Base-by-base conservation (phyloP, 2,329 filamentous ascomycete species). In the Ascochyta pisi region DNA sequence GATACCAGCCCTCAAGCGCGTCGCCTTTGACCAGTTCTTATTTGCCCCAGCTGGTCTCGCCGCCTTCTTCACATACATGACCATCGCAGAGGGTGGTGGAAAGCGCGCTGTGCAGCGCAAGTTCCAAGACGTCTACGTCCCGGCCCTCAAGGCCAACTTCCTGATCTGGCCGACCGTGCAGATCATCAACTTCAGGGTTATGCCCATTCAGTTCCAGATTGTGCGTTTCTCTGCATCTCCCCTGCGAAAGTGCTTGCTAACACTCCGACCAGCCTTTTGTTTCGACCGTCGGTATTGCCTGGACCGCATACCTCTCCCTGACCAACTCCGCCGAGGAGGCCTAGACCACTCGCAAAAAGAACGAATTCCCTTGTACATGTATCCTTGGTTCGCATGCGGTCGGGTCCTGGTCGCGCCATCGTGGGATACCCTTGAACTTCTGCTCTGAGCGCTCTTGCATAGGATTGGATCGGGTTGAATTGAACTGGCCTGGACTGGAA, bases 41-140 rank as follows among this genome's bases (percentile, higher is more conserved):
- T 98, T 98, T 77, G 92, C 95, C 37, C 95, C 95, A 1, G 85
- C 95, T 63, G 92, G 91, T 79, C 85, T 99, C 53, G 90, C 85
- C 13, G 83, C 85, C 64, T 99, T 99, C 82, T 99, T 98, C 76
- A 92, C 91, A 0, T 94, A 89, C 77, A 98, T 99, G 94, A 98
- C 95, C 0, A 78, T 98, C 15, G 91, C 94, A 12, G 95, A 99
- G 78, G 95, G 95, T 24, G 95, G 95, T 54, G 92, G 92, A 29
- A 86, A 85, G 68, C 84, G 90, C 57, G 93, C 91, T 7, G 83
- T 99, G 45, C 79, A 83, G 59, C 84, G 88, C 73, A 99, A 99
- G 82, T 88, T 99, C 67, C 85, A 90, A 70, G 94, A 97, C 73
- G 93, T 98, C 78, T 99, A 96, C 74, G 77, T 97, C 54, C 92